Conservation (phyloP, 1,284 basidiomycete genomes). For the Heterobasidion annosum region DNA sequence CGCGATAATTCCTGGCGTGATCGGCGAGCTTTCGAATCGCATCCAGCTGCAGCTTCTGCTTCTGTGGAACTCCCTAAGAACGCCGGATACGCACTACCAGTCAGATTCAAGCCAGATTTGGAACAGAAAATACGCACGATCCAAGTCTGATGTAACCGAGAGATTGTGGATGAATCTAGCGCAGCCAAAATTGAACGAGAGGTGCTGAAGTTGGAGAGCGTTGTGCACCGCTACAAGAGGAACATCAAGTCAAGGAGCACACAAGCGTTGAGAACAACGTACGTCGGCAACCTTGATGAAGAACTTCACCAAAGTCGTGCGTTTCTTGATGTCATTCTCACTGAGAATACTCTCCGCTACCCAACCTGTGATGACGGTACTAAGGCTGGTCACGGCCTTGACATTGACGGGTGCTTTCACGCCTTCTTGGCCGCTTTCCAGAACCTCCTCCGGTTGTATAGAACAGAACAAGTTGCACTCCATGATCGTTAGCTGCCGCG, state of each 20-base stretch:
- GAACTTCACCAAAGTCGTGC: conserved; percentile 83
- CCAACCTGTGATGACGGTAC: conserved; percentile 93
- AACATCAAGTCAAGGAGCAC: conserved; percentile 18
- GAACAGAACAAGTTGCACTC: conserved; percentile 83
- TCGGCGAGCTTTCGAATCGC: conserved; percentile 80
- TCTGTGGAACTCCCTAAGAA: conserved; percentile 71
- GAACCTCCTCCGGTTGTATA: conserved; percentile 82
- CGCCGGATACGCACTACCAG: background rate
- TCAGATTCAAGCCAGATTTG: background rate
- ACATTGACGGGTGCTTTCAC: conserved; percentile 59
- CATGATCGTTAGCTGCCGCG: conserved; percentile 92
- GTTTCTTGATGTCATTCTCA: conserved; percentile 84
- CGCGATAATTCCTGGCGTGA: conserved; percentile 85
- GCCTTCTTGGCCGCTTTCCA: conserved; percentile 72
- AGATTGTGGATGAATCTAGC: conserved; percentile 90
- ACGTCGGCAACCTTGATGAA: conserved; percentile 96
- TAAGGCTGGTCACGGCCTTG: conserved; percentile 80
- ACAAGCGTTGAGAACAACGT: conserved; percentile 24
- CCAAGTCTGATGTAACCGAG: conserved; percentile 90
- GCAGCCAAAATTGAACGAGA: conserved; percentile 90
- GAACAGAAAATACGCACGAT: conserved; percentile 40
- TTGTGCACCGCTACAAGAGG: conserved; percentile 64
- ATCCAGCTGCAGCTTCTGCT: conserved; percentile 78
- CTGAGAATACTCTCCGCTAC: conserved; percentile 89
- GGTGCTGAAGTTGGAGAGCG: conserved; percentile 87